Evolutionary conservation across 169 alveolate genomes (phyloP).

Genomic region (Perkinsus olseni): DNA sequence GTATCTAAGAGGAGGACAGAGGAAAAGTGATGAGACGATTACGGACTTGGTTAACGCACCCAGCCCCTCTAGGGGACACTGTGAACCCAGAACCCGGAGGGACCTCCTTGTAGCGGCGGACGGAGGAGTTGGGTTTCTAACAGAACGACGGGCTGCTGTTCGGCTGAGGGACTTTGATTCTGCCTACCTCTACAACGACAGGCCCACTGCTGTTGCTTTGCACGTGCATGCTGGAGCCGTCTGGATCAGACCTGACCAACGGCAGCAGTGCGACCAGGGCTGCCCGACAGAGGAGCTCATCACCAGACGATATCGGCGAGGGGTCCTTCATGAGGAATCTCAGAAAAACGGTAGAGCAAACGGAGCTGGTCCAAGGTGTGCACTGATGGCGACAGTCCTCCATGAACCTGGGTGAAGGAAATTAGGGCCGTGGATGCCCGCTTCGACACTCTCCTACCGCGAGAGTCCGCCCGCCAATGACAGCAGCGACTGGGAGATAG

Average conservation of each 20-base stretch:
- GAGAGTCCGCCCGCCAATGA: conserved; percentile 27
- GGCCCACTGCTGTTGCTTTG: background rate
- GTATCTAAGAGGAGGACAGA: conserved; percentile 38
- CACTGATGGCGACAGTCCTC: conserved; percentile 88
- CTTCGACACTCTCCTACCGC: conserved; percentile 14
- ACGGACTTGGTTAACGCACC: no score
- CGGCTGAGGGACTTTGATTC: conserved; percentile 27
- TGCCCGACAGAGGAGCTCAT: background rate
- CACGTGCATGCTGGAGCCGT: background rate
- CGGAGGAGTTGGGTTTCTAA: no score
- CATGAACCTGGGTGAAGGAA: conserved; percentile 72
- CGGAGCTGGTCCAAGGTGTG: conserved; percentile 78
- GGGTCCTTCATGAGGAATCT: conserved; percentile 91
- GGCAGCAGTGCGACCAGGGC: conserved; percentile 43
- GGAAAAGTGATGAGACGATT: no score
- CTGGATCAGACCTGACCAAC: background rate
- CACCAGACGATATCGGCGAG: conserved; percentile 91
- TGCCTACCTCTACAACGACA: conserved; percentile 34
- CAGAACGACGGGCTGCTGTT: background rate
- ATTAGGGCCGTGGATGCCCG: no score
- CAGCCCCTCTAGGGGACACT: no score
- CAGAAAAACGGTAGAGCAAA: conserved; percentile 64
- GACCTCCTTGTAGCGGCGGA: no score
- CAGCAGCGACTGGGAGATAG: conserved; percentile 67
- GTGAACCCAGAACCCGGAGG: no score